These are phyloP conservation scores for Phaeosphaeria sp. DNA, from an alignment of 2,329 filamentous ascomycete species.

Conservation along the genomic window DNA sequence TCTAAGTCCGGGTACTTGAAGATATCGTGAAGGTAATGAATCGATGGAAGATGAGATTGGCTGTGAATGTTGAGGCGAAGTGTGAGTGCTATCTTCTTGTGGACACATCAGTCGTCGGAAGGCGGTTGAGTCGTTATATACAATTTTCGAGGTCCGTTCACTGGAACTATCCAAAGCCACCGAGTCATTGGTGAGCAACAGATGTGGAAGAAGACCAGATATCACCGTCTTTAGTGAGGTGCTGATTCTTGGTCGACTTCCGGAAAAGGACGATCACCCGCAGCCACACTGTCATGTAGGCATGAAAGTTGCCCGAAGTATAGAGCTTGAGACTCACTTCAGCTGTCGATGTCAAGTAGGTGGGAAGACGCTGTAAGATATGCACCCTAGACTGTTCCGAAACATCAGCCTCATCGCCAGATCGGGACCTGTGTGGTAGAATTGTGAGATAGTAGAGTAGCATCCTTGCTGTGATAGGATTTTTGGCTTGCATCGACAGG, in stretches of 20 bases:
- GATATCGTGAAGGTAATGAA: constrained; percentile 19
- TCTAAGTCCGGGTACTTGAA: constrained; percentile 22
- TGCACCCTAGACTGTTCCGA: constrained; percentile 3
- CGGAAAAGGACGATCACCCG: constrained; percentile 17
- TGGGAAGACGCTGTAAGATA: constrained; percentile 2
- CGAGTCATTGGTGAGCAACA: neutral
- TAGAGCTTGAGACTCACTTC: constrained; percentile 1
- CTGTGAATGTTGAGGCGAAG: constrained; percentile 15
- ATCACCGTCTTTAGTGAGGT: neutral
- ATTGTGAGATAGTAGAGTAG: neutral
- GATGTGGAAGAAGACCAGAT: neutral
- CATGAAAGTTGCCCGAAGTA: constrained; percentile 5
- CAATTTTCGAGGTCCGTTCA: neutral
- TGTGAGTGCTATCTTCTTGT: constrained; percentile 13
- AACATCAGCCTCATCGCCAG: constrained; percentile 15
- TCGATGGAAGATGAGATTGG: constrained; percentile 9
- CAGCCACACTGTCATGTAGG: constrained; percentile 27
- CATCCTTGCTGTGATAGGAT: constrained; percentile 6
- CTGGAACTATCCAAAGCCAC: neutral
- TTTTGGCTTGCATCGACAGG: constrained; percentile 12
- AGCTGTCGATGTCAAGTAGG: neutral
- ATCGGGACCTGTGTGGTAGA: neutral
- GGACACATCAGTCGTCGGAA: constrained; percentile 10
- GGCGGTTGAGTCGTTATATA: constrained; percentile 24
- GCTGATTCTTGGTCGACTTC: neutral